These are phyloP conservation scores for Chaetomium fimeti DNA, from an alignment of 495 filamentous ascomycete species.

Conservation along the genomic window DNA sequence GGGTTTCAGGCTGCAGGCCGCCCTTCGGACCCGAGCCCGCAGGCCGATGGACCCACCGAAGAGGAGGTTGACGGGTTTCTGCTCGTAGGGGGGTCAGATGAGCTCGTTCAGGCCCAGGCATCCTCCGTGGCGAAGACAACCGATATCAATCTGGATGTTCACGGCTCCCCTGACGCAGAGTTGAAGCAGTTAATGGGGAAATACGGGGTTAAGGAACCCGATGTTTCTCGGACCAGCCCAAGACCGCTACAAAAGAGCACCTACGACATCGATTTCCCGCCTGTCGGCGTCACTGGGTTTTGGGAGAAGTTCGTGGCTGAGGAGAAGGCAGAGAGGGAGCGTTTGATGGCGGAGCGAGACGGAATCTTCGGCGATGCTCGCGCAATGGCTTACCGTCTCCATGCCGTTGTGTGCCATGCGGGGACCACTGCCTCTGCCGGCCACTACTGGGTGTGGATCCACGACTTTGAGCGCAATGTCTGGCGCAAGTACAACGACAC, in stretches of 20 bases:
- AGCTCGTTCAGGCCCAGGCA: neutral
- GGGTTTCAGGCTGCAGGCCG: constrained; percentile 6
- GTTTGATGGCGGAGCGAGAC: constrained; percentile 42
- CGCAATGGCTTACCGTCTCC: constrained; percentile 72
- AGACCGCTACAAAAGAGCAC: neutral
- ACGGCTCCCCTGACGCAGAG: neutral
- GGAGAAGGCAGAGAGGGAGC: constrained; percentile 16
- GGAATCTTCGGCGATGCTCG: constrained; percentile 60
- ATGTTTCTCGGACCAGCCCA: neutral
- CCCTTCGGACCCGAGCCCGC: neutral
- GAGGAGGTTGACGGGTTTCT: constrained; percentile 26
- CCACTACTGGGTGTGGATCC: constrained; percentile 97
- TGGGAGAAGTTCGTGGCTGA: constrained; percentile 17
- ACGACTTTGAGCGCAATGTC: constrained; percentile 72
- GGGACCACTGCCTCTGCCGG: constrained; percentile 61
- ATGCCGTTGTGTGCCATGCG: constrained; percentile 88
- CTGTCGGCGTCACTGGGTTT: constrained; percentile 3
- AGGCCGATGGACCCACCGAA: constrained; percentile 1
- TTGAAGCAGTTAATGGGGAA: constrained; percentile 9
- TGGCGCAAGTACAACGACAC: constrained; percentile 97
- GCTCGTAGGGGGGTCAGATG: neutral
- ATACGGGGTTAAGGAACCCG: constrained; percentile 1
- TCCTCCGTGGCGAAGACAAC: neutral
- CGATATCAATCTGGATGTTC: too few species aligned
- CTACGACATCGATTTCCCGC: neutral